phyloP scores from a whole-genome alignment of 768 basidiomycete species.

The Pholiota molesta region DNA sequence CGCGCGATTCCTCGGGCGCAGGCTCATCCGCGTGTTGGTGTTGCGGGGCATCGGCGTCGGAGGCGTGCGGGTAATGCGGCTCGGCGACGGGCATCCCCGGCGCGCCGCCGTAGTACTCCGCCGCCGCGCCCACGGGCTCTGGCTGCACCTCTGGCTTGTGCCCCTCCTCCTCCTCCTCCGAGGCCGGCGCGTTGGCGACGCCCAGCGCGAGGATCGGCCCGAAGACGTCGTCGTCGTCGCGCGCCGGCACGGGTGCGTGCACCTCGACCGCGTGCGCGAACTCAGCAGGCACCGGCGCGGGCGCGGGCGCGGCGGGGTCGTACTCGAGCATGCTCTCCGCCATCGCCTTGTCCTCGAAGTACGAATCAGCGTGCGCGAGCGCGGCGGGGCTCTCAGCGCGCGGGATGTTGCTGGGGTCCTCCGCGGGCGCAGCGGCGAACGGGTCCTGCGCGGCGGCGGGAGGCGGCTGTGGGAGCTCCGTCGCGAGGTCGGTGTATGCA shows the following conservation, averaged over 20 bases:
- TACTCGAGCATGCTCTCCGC: conserved; percentile 26
- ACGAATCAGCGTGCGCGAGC: conserved; percentile 20
- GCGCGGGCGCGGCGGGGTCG: conserved; percentile 11
- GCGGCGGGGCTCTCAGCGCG: too few relatives aligned
- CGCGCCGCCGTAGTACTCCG: conserved; percentile 14
- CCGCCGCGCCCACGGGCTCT: conserved; percentile 10
- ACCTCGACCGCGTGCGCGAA: conserved; percentile 24
- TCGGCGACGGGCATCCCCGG: conserved; percentile 14
- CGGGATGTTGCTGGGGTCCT: too few relatives aligned
- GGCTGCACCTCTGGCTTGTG: not conserved
- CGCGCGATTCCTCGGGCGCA: not conserved
- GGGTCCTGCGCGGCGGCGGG: conserved; percentile 34
- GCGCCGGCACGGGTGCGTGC: conserved; percentile 4
- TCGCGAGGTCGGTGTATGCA: conserved; percentile 54
- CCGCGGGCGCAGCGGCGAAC: conserved; percentile 18
- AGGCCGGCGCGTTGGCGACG: not conserved
- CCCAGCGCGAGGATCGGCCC: not conserved
- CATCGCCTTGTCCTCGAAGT: conserved; percentile 31
- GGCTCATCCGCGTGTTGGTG: not conserved
- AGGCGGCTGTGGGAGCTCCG: conserved; percentile 35
- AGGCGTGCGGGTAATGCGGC: not conserved
- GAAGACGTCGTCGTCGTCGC: not conserved
- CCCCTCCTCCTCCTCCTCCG: too few relatives aligned
- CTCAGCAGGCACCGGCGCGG: conserved; percentile 5
- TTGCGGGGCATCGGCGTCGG: too few relatives aligned